These are phyloP conservation scores for Fragaria ananassa DNA, from an alignment of 306 rosid genomes.

Conservation along the genomic window DNA sequence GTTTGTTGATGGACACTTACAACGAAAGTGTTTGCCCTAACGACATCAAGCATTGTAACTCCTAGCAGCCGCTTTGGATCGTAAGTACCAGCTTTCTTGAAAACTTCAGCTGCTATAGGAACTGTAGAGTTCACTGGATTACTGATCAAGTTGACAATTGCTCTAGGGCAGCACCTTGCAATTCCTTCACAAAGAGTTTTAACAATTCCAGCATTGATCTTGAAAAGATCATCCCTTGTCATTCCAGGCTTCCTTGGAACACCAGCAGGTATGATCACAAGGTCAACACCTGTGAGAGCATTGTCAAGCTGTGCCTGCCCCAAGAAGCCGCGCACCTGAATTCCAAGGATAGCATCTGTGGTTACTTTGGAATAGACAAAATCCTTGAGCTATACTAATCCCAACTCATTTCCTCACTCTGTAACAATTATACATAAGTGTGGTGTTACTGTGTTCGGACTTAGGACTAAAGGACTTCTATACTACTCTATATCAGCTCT, in stretches of 20 bases:
- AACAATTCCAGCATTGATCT: conserved; percentile 92
- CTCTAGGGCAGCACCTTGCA: conserved; percentile 74
- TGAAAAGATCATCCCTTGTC: conserved; percentile 95
- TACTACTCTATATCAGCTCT: background rate
- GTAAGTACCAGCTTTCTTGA: conserved; percentile 84
- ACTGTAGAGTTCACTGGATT: conserved; percentile 97
- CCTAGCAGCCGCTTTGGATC: conserved; percentile 93
- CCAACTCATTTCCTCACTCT: background rate
- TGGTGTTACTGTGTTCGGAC: background rate
- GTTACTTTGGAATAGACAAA: background rate
- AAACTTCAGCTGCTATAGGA: conserved; percentile 92
- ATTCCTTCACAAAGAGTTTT: conserved; percentile 84
- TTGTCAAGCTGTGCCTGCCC: conserved; percentile 81
- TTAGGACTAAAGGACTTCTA: background rate
- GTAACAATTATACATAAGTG: background rate
- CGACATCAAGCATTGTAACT: conserved; percentile 89
- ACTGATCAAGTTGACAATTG: conserved; percentile 89
- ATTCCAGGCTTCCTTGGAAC: conserved; percentile 97
- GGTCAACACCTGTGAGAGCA: conserved; percentile 88
- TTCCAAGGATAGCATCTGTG: background rate
- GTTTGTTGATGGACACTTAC: conserved; percentile 32
- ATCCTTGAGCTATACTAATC: background rate
- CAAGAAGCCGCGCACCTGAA: conserved; percentile 82
- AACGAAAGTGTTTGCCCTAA: conserved; percentile 91
- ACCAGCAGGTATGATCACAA: conserved; percentile 85